Conservation (phyloP, 306 rosid species). For the Dicorynia guianensis region DNA sequence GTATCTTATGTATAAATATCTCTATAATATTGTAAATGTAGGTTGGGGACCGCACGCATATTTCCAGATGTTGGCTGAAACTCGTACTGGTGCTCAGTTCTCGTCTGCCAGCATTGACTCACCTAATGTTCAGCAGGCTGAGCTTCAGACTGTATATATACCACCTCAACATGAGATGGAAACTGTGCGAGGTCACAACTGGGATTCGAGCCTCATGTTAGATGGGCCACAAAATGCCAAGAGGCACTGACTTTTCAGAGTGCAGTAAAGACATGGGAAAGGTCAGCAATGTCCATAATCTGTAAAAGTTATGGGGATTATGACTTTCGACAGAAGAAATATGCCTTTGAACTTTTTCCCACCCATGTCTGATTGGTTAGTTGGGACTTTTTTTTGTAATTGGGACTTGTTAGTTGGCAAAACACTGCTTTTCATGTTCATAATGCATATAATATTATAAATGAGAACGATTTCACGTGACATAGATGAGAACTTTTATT, state of each 20-base stretch:
- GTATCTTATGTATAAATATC: neutral
- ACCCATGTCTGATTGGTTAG: slow-evolving; percentile 26
- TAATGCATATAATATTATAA: slow-evolving; percentile 5
- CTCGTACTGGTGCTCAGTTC: slow-evolving; percentile 48
- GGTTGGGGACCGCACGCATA: slow-evolving; percentile 96
- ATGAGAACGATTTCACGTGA: slow-evolving; percentile 14
- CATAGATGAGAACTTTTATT: too few relatives aligned
- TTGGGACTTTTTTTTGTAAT: too few relatives aligned
- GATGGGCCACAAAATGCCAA: slow-evolving; percentile 59
- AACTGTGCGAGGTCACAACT: slow-evolving; percentile 32
- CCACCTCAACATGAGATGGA: slow-evolving; percentile 48
- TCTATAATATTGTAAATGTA: slow-evolving; percentile 36
- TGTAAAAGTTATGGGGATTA: slow-evolving; percentile 44
- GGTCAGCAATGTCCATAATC: slow-evolving; percentile 50
- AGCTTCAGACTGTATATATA: slow-evolving; percentile 52
- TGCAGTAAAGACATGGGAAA: slow-evolving; percentile 39
- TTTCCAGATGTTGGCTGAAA: slow-evolving; percentile 75
- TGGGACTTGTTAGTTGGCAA: slow-evolving; percentile 26
- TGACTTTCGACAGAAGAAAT: slow-evolving; percentile 39
- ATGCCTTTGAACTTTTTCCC: neutral
- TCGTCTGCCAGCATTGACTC: slow-evolving; percentile 37
- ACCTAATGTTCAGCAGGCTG: slow-evolving; percentile 46
- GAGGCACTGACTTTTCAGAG: slow-evolving; percentile 43
- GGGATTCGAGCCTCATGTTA: slow-evolving; percentile 62
- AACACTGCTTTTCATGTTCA: slow-evolving; percentile 15